phyloP scores from a whole-genome alignment of 2,329 filamentous ascomycete genomes.

The Parastagonospora avenae region DNA sequence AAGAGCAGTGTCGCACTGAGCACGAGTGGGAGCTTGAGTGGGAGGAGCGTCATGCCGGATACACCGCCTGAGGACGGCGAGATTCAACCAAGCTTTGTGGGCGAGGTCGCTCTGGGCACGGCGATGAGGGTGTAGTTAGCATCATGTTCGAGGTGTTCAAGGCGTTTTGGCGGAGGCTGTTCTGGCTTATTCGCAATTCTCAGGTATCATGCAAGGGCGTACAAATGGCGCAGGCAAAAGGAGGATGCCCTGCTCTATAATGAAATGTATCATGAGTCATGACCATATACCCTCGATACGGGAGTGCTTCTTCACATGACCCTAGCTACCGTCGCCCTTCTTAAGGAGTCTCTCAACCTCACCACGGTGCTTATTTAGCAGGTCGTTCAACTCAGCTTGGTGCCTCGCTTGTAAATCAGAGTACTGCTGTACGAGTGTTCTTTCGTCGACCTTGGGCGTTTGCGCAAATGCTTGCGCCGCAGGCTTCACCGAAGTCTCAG shows the following conservation, averaged over 20 bases:
- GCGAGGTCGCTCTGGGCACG: conserved; percentile 22
- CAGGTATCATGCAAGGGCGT: neutral
- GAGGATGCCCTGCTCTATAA: conserved; percentile 1
- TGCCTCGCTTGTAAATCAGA: conserved; percentile 18
- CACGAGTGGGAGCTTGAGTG: conserved; percentile 13
- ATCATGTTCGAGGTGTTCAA: neutral
- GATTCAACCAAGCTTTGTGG: conserved; percentile 26
- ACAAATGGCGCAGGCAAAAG: conserved; percentile 2
- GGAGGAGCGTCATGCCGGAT: conserved; percentile 19
- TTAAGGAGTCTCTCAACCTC: conserved; percentile 14
- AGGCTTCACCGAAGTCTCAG: neutral
- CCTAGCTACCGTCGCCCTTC: neutral
- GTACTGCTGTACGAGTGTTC: conserved; percentile 9
- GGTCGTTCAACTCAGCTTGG: conserved; percentile 15
- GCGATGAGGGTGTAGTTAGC: neutral
- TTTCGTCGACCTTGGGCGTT: neutral
- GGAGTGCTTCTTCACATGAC: neutral
- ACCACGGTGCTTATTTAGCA: conserved; percentile 9
- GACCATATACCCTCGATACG: neutral
- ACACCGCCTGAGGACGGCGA: conserved; percentile 33
- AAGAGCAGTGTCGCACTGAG: conserved; percentile 14
- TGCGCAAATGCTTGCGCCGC: neutral
- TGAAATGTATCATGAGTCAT: neutral
- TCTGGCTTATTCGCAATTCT: neutral
- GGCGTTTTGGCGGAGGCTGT: neutral